Evolutionary conservation across 2,329 filamentous ascomycete species (phyloP).

Genomic region (Pseudogymnoascus pannorum): DNA sequence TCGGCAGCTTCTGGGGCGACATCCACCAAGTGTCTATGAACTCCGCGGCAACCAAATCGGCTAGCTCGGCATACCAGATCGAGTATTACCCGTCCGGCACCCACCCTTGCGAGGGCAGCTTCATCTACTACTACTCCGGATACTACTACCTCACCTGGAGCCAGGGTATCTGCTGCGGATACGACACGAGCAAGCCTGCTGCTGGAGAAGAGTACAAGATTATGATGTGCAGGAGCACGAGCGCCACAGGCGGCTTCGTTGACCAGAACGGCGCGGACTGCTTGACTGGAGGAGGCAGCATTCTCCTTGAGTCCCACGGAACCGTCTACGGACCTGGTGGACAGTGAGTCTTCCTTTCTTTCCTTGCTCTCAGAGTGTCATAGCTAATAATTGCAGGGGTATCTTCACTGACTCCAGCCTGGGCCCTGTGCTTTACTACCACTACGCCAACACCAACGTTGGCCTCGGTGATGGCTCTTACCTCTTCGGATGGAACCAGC

Average conservation of each 20-base stretch:
- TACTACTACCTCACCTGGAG: constrained; percentile 62
- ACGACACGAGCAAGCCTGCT: constrained; percentile 43
- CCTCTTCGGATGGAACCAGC: constrained; percentile 39
- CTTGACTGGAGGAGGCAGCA: constrained; percentile 49
- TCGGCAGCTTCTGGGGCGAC: constrained; percentile 62
- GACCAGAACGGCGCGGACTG: constrained; percentile 49
- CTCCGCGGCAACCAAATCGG: constrained; percentile 27
- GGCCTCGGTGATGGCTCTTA: constrained; percentile 42
- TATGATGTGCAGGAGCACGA: constrained; percentile 52
- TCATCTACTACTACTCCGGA: constrained; percentile 45
- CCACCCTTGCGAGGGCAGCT: constrained; percentile 50
- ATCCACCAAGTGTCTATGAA: constrained; percentile 52
- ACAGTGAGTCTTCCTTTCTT: constrained; percentile 31
- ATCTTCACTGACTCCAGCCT: constrained; percentile 42
- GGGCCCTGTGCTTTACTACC: constrained; percentile 55
- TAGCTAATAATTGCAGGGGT: constrained; percentile 33
- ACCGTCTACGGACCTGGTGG: constrained; percentile 59
- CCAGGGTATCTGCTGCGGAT: constrained; percentile 53
- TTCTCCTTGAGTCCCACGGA: constrained; percentile 52
- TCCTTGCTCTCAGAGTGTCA: neutral
- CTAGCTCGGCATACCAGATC: constrained; percentile 36
- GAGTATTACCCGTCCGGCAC: constrained; percentile 44
- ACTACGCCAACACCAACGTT: constrained; percentile 50
- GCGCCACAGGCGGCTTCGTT: constrained; percentile 45
- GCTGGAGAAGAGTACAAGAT: constrained; percentile 58